Base-by-base conservation (phyloP, 1,284 basidiomycete genomes). In the Sporisorium iseilematis-ciliati region DNA sequence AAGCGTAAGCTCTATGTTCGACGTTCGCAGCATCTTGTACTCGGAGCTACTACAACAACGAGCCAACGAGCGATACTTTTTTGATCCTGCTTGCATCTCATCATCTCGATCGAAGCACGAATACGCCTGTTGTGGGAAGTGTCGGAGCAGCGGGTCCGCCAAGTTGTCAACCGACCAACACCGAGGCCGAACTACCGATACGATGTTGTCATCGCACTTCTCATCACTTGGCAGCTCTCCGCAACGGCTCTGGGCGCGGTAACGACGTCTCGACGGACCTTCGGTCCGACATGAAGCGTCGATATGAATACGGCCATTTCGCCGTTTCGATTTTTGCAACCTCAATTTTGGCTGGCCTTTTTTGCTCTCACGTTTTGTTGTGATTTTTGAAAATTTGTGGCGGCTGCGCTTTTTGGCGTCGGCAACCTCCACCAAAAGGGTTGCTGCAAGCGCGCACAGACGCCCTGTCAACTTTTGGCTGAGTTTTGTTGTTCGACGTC, bases 401-500 rank as follows among this genome's bases (percentile, higher is more conserved):
- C 35, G 35, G 35, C 14, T 38, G 14, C 35, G 35, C 42, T 43
- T 46, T 46, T 26, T 7, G 21, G 43, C 45, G 45, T 12, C 25
- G 25, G 45, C 25, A 33, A 33, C 48, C 48, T 49, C 48, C 52
- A 42, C 52, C 8, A 23, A 21, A n/a, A n/a, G n/a, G n/a, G 21
- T 4, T 21, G 52, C 38, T 26, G 52, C 52, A 29, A 29, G 40
- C 40, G 52, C 40, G 52, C 40, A 42, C 40, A 31, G 38, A 42
- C 40, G 26, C 23, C 23, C 23, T 11, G 35, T 26, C 20, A 33
- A 43, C 8, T 11, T n/a, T 23, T 20, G 52, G 52, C 52, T 54
- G 52, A 43, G 52, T 23, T 8, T 4, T 20, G n/a, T 29, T 23
- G 31, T 48, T 25, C 54, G 16, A 10, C 33, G 10, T 26, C 7